Conservation (phyloP, 2,329 filamentous ascomycete genomes). For the Harringtonia lauricola region DNA sequence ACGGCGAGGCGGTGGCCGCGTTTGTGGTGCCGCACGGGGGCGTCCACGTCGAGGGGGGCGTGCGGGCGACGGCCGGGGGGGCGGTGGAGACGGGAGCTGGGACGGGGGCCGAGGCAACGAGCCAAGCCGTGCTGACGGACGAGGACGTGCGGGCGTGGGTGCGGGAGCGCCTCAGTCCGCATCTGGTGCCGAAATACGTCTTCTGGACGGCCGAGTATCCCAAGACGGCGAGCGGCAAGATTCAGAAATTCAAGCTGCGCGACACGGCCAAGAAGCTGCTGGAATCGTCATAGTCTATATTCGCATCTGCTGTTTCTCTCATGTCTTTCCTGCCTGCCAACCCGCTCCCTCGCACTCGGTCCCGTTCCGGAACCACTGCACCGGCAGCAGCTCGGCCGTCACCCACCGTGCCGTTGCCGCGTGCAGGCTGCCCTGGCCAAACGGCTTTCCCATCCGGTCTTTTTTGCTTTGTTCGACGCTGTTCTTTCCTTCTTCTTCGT, state of each 20-base stretch:
- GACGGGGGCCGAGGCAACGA: too few species aligned
- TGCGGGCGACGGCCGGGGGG: slow-evolving; percentile 11
- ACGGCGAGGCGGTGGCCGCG: slow-evolving; percentile 79
- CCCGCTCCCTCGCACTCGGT: slow-evolving; percentile 36
- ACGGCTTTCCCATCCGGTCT: slow-evolving; percentile 37
- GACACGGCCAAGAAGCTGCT: slow-evolving; percentile 37
- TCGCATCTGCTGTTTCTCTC: too few species aligned
- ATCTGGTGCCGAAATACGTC: slow-evolving; percentile 81
- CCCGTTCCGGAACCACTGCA: slow-evolving; percentile 40
- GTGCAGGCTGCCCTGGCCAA: slow-evolving; percentile 45
- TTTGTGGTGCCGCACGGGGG: slow-evolving; percentile 54
- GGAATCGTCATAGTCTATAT: too few species aligned
- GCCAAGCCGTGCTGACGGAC: slow-evolving; percentile 33
- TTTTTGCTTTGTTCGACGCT: slow-evolving; percentile 13
- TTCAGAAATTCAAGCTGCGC: slow-evolving; percentile 83
- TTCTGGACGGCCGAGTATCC: slow-evolving; percentile 81
- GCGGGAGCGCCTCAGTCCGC: slow-evolving; percentile 50
- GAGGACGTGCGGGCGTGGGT: slow-evolving; percentile 65
- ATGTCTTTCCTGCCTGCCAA: too few species aligned
- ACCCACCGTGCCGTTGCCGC: slow-evolving; percentile 52
- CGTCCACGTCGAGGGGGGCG: slow-evolving; percentile 17
- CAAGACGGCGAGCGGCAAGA: slow-evolving; percentile 94
- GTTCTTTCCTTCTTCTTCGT: neutral
- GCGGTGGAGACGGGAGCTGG: too few species aligned
- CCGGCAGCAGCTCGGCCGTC: slow-evolving; percentile 36